Percentiles rank a stretch among this genome's conserved stretches.
These are phyloP conservation scores for Tylopilus subfusipes DNA, from an alignment of 768 basidiomycete species.

Conservation along the genomic window DNA sequence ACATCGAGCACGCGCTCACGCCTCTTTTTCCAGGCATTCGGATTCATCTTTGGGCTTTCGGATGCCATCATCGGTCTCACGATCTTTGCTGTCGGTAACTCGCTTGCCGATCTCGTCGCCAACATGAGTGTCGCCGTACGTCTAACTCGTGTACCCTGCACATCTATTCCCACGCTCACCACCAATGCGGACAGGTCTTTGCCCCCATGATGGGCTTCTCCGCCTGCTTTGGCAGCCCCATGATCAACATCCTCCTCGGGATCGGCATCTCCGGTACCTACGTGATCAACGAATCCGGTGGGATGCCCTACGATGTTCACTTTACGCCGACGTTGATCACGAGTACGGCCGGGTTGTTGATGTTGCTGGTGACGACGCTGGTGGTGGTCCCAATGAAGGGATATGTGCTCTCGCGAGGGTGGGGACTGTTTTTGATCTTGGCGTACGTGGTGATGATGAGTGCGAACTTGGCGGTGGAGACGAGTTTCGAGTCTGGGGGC, in stretches of 20 bases:
- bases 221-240: conserved; percentile 90
- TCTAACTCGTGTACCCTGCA: conserved; percentile 3
- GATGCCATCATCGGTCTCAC: conserved; percentile 97
- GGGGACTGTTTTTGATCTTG: conserved; percentile 77
- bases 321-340: conserved; percentile 84
- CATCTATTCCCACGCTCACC: background rate
- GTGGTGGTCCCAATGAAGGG: conserved; percentile 83
- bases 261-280: conserved; percentile 90
- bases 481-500: conserved; percentile 26
- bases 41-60: conserved; percentile 90
- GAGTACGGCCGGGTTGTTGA: conserved; percentile 77
- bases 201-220: conserved; percentile 94
- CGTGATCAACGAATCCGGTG: conserved; percentile 59
- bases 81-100: conserved; percentile 95
- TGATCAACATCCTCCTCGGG: conserved; percentile 89
- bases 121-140: conserved; percentile 91
- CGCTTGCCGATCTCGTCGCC: conserved; percentile 93
- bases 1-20: background rate
- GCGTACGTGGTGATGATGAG: conserved; percentile 76
- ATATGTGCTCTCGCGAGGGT: conserved; percentile 72
- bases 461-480: conserved; percentile 76
- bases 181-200: conserved; percentile 50
- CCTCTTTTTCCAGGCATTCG: conserved; percentile 65
- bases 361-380: conserved; percentile 69
- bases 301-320: conserved; percentile 62